Evolutionary conservation across 257 asterid genomes (phyloP), one percentile per base, ranked within the genome.

Genomic region (Paulownia fortunei): DNA sequence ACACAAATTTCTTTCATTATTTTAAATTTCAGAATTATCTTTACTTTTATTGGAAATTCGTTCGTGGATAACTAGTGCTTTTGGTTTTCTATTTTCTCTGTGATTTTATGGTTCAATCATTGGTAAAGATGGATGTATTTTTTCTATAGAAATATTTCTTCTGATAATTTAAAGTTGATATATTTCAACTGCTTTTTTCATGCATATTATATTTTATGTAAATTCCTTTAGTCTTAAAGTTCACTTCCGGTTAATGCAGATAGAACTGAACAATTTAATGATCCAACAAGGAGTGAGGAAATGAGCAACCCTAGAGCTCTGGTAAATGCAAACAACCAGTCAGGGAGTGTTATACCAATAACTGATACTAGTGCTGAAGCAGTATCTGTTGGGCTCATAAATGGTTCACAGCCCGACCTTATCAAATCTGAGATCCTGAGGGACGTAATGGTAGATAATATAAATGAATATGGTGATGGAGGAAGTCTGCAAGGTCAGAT

Each of bases 191-290:
- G 73, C 9, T 63, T 24, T 13, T 59, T 15, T 62, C 55, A 44
- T 70, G 64, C 34, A 51, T 55, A 23, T 19, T 66, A 39, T 74
- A 30, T 61, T 41, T 54, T 18, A 12, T 36, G n/a, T 49, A 37
- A 66, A 73, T 11, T 69, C 39, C 37, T 78, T 15, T 56, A 12
- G 55, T 63, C 67, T 39, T 27, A 37, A 68, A 59, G 51, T 60
- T 69, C 77, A 18, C 44, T 70, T 75, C 56, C 12, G 26, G 15
- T 69, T 27, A 61, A 47, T 71, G 81, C 89, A 90, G 94, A 77
- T 67, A 65, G 2, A 72, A 69, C 60, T 46, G 79, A 79, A 59
- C 79, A 78, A 71, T 60, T 69, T 24, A 44, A 75, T 82, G 85
- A 77, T 61, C 73, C 81, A 8, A 76, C 51, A 23, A 71, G 6